phyloP scores from a whole-genome alignment of 1,284 basidiomycete genomes.

The Cystobasidium pallidum region DNA sequence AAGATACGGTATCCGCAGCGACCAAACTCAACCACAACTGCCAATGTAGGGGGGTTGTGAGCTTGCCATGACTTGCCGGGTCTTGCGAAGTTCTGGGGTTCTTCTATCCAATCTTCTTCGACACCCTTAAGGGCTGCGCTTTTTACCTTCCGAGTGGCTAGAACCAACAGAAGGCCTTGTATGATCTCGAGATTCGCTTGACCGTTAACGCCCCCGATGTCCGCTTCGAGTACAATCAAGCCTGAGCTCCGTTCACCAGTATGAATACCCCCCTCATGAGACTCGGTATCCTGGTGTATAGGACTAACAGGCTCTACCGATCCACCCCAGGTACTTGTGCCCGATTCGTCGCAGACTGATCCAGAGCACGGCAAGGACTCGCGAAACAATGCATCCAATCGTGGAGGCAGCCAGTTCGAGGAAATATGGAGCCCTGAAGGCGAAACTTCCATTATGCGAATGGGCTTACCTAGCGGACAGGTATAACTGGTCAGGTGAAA shows the following conservation, averaged over 20 bases:
- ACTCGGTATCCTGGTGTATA: background rate
- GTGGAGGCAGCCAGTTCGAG: slow-evolving; percentile 49
- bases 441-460: slow-evolving; percentile 41
- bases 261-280: background rate
- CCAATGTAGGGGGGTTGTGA: slow-evolving; percentile 14
- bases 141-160: background rate
- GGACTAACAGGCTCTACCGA: slow-evolving; percentile 7
- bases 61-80: background rate
- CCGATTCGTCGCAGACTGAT: background rate
- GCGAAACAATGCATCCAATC: slow-evolving; percentile 8
- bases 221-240: slow-evolving; percentile 45
- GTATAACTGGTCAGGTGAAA: no score
- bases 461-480: slow-evolving; percentile 35
- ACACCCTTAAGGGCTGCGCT: background rate
- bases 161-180: slow-evolving; percentile 39
- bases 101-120: slow-evolving; percentile 5
- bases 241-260: slow-evolving; percentile 45
- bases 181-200: slow-evolving; percentile 49
- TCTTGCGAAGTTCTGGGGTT: background rate
- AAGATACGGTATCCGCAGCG: slow-evolving; percentile 34
- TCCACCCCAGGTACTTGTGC: slow-evolving; percentile 2
- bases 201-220: slow-evolving; percentile 47
- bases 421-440: slow-evolving; percentile 46
- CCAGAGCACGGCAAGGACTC: background rate
- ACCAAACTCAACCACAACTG: slow-evolving; percentile 21